Evolutionary conservation across 805 yeast species (phyloP).

Genomic region (Pichia deserticola): DNA sequence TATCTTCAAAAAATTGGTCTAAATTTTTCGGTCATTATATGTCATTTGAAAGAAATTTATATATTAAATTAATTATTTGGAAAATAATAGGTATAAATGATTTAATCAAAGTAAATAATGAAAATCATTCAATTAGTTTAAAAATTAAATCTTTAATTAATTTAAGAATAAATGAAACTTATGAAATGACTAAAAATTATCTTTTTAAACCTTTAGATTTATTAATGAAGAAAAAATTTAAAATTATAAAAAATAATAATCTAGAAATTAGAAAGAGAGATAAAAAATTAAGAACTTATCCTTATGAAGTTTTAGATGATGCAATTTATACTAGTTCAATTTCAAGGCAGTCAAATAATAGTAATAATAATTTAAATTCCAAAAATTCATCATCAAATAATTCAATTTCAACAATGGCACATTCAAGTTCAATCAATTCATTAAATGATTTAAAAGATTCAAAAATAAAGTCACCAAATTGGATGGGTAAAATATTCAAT

Average conservation of each 20-base stretch:
- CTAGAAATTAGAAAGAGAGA: constrained; percentile 16
- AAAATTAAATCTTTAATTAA: constrained; percentile 21
- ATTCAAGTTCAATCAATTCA: not conserved
- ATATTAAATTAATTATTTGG: constrained; percentile 61
- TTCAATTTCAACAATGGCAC: not conserved
- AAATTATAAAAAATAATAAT: constrained; percentile 22
- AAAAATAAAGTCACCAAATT: constrained; percentile 5
- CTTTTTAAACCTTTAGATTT: constrained; percentile 28
- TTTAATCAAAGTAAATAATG: constrained; percentile 8
- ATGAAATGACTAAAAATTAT: constrained; percentile 13
- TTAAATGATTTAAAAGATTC: not conserved
- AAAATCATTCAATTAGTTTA: constrained; percentile 13
- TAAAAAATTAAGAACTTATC: constrained; percentile 43
- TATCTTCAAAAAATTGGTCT: constrained; percentile 44
- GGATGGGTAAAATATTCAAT: constrained; percentile 24
- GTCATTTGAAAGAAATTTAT: constrained; percentile 67
- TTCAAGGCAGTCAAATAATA: not conserved
- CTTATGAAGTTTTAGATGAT: constrained; percentile 61
- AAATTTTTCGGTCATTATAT: constrained; percentile 70
- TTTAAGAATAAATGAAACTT: constrained; percentile 27
- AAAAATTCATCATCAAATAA: not conserved
- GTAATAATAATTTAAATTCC: not conserved
- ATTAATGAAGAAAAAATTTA: constrained; percentile 42
- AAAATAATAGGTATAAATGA: constrained; percentile 34
- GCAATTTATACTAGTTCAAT: constrained; percentile 38